Percentiles rank a stretch among this genome's conserved stretches.
phyloP scores from a whole-genome alignment of 1,284 basidiomycete species.

The Cystobasidium sp. region DNA sequence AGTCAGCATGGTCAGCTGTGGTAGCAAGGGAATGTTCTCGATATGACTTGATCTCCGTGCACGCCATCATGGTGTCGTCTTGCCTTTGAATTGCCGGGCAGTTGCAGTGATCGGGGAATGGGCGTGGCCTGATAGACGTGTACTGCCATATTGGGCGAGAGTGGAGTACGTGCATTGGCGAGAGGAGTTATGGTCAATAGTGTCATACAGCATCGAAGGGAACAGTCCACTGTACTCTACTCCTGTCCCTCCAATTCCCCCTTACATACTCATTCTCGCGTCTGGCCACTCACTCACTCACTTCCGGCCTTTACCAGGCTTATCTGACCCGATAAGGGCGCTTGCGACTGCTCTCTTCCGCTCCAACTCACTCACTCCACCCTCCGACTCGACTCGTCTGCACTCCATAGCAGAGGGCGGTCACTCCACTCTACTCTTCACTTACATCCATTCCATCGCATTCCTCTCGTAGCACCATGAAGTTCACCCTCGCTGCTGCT shows the following conservation, averaged over 20 bases:
- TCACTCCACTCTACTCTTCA: constrained; percentile 4
- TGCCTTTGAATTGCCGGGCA: neutral
- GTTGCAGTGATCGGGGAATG: neutral
- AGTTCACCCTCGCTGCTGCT: constrained; percentile 8
- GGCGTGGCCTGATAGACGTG: neutral
- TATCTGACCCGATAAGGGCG: constrained; percentile 1
- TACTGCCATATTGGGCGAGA: constrained; percentile 14
- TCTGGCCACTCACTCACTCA: neutral
- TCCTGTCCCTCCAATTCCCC: neutral
- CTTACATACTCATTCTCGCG: neutral
- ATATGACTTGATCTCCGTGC: neutral
- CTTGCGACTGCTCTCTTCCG: neutral
- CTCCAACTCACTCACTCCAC: neutral
- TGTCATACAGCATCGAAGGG: neutral
- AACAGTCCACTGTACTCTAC: neutral
- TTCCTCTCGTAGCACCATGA: constrained; percentile 23
- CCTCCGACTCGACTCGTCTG: constrained; percentile 2
- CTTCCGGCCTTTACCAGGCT: neutral
- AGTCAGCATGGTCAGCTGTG: too few relatives aligned
- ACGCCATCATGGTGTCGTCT: constrained; percentile 9
- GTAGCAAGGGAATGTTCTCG: too few relatives aligned
- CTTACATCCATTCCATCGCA: neutral
- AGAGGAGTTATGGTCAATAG: neutral
- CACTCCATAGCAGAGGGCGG: neutral
- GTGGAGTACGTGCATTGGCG: neutral